phyloP scores from a whole-genome alignment of 148 eudicot species.

The Camellia japonica region DNA sequence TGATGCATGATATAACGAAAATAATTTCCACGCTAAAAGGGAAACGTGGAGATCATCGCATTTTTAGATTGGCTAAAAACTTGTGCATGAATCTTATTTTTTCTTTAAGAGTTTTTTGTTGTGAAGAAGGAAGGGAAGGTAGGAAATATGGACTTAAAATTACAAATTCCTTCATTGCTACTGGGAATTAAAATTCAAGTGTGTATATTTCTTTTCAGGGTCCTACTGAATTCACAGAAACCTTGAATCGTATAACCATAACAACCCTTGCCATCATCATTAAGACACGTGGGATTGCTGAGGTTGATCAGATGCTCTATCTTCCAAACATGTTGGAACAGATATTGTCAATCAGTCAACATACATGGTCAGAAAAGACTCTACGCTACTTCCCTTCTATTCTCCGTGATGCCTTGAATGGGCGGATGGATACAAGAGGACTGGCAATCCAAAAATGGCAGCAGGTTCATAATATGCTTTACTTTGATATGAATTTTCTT shows the following conservation, averaged over 20 bases:
- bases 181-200: background rate
- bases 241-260: constrained; percentile 76
- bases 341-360: constrained; percentile 85
- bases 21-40: constrained; percentile 79
- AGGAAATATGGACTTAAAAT: constrained; percentile 1
- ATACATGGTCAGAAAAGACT: constrained; percentile 95
- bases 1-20: constrained; percentile 92
- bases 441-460: constrained; percentile 89
- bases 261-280: constrained; percentile 82
- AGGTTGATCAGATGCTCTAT: constrained; percentile 83
- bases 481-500: constrained; percentile 1
- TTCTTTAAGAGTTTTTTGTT: constrained; percentile 77
- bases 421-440: constrained; percentile 78
- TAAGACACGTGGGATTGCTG: constrained; percentile 95
- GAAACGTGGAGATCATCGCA: constrained; percentile 95
- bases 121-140: constrained; percentile 96
- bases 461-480: constrained; percentile 50
- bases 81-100: constrained; percentile 89
- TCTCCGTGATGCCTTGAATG: constrained; percentile 69
- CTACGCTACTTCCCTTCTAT: constrained; percentile 79
- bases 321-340: constrained; percentile 92
- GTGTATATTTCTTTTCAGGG: constrained; percentile 53
- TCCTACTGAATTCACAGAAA: constrained; percentile 93
- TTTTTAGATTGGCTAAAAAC: constrained; percentile 89
- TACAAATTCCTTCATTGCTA: constrained; percentile 7